Evolutionary conservation across 108 stramenopile genomes (phyloP).

Genomic region (Craspedostauros australis): DNA sequence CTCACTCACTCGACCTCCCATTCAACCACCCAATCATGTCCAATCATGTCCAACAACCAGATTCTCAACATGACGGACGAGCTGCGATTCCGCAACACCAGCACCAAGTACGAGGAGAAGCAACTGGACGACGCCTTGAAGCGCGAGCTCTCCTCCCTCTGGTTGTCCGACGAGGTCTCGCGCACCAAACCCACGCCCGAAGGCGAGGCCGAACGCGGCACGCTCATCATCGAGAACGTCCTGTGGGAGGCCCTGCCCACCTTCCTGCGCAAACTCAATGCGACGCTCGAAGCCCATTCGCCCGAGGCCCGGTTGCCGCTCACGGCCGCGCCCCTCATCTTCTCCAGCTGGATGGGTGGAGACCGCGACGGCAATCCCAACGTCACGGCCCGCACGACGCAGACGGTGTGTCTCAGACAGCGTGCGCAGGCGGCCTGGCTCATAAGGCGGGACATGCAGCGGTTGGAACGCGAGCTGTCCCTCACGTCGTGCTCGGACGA

Average conservation of each 20-base stretch:
- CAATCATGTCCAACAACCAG: no score
- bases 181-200: slow-evolving; percentile 89
- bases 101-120: slow-evolving; percentile 37
- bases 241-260: slow-evolving; percentile 90
- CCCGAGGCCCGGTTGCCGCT: slow-evolving; percentile 69
- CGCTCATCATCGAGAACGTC: slow-evolving; percentile 91
- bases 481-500: slow-evolving; percentile 36
- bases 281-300: slow-evolving; percentile 62
- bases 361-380: slow-evolving; percentile 98
- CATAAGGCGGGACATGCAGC: slow-evolving; percentile 59
- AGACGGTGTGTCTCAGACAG: slow-evolving; percentile 74
- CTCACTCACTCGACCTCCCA: no score
- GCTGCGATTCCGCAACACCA: slow-evolving; percentile 22
- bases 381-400: slow-evolving; percentile 88
- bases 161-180: slow-evolving; percentile 86
- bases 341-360: slow-evolving; percentile 98
- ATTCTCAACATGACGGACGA: slow-evolving; percentile 68
- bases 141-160: slow-evolving; percentile 72
- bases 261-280: slow-evolving; percentile 87
- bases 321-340: slow-evolving; percentile 75
- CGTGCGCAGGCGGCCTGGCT: slow-evolving; percentile 82
- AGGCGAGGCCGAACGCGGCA: slow-evolving; percentile 88
- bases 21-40: no score
- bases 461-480: slow-evolving; percentile 49
- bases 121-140: slow-evolving; percentile 57